Evolutionary conservation across 2,329 filamentous ascomycete species (phyloP).

Genomic region (Ceratocystis albifundus): DNA sequence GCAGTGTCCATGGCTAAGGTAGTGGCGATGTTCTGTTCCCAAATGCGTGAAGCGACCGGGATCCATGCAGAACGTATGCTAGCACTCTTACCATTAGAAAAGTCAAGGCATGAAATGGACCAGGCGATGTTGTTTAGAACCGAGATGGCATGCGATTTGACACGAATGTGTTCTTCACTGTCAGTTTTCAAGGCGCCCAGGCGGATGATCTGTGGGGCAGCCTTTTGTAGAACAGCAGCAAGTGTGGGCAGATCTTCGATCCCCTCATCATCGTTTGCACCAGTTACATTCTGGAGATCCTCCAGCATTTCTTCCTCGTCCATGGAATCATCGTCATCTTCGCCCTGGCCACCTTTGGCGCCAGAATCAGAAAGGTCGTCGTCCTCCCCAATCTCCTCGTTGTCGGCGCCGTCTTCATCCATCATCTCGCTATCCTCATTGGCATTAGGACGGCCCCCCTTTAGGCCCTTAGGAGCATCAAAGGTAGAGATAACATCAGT

Average conservation of each 20-base stretch:
- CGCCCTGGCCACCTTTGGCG: constrained; percentile 31
- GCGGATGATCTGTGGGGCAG: constrained; percentile 40
- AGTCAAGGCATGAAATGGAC: constrained; percentile 52
- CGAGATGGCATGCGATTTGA: constrained; percentile 46
- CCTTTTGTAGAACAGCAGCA: constrained; percentile 36
- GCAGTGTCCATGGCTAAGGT: constrained; percentile 50
- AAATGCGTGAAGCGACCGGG: constrained; percentile 44
- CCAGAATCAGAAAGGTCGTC: constrained; percentile 32
- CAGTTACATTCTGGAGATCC: constrained; percentile 55
- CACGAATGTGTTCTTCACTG: constrained; percentile 34
- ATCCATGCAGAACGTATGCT: constrained; percentile 44
- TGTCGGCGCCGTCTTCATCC: constrained; percentile 29
- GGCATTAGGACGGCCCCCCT: constrained; percentile 27
- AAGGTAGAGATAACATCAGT: constrained; percentile 45
- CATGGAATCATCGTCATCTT: constrained; percentile 41
- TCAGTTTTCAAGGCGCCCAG: constrained; percentile 34
- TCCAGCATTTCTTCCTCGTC: constrained; percentile 46
- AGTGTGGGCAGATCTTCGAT: constrained; percentile 46
- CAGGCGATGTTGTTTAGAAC: constrained; percentile 57
- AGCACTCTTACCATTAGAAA: constrained; percentile 42
- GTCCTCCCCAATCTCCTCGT: constrained; percentile 30
- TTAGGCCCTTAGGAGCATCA: constrained; percentile 26
- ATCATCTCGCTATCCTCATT: constrained; percentile 30
- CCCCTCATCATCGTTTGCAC: constrained; percentile 31
- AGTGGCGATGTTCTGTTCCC: constrained; percentile 44